Evolutionary conservation across 2,329 filamentous ascomycete species (phyloP).

Genomic region (Chrysosporium queenslandicum): DNA sequence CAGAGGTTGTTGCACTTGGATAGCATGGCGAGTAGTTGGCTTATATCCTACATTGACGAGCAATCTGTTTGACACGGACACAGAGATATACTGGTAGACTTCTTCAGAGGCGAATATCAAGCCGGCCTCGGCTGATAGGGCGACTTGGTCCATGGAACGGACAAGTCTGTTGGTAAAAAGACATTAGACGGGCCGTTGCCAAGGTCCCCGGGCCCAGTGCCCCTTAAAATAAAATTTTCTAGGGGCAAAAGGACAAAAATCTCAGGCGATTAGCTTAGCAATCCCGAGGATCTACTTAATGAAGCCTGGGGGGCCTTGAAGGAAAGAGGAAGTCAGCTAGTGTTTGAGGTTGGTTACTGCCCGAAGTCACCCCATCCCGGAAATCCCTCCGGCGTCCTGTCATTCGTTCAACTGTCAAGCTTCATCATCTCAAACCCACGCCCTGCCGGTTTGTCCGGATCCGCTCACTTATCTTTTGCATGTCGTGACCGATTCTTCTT

Average conservation of each 20-base stretch:
- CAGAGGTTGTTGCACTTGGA: too few species aligned
- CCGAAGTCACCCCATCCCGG: constrained; percentile 3
- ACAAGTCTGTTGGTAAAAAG: background rate
- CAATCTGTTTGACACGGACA: too few species aligned
- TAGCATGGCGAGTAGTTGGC: too few species aligned
- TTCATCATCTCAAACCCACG: background rate
- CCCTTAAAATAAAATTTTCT: background rate
- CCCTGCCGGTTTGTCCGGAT: constrained; percentile 9
- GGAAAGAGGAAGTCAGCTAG: background rate
- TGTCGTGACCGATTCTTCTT: constrained; percentile 4
- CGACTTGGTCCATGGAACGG: background rate
- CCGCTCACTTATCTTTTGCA: constrained; percentile 1
- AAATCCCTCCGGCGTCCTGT: background rate
- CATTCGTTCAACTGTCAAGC: background rate
- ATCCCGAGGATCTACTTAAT: background rate
- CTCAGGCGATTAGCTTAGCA: background rate
- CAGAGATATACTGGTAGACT: too few species aligned
- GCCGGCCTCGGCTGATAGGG: background rate
- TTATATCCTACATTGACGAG: too few species aligned
- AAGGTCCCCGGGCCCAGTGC: background rate
- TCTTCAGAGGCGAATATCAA: too few species aligned
- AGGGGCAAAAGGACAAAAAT: background rate
- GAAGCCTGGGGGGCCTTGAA: background rate
- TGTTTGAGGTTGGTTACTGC: background rate
- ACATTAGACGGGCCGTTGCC: background rate